Evolutionary conservation across 345 rosid species (phyloP).

Genomic region (Eucalyptus victrix): DNA sequence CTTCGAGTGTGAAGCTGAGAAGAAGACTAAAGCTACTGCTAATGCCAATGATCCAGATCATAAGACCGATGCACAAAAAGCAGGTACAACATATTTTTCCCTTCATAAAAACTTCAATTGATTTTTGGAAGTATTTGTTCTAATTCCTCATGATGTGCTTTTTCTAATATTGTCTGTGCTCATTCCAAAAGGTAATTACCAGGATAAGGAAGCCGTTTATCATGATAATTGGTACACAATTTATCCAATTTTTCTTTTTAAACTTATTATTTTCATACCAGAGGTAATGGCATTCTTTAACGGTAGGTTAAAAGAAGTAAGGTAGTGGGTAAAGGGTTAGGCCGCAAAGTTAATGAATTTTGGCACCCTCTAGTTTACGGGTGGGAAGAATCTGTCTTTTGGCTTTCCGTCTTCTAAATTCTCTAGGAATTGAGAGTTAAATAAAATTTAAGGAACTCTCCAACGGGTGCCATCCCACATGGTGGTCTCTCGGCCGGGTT

Average conservation of each 20-base stretch:
- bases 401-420: not conserved
- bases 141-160: not conserved
- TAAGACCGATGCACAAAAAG: not conserved
- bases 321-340: not conserved
- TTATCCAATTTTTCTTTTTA: not conserved
- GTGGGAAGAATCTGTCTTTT: not conserved
- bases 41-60: not conserved
- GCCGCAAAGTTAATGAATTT: not conserved
- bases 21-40: not conserved
- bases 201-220: too few relatives aligned
- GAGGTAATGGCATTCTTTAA: not conserved
- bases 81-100: not conserved
- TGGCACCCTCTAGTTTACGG: not conserved
- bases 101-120: not conserved
- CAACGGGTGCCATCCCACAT: not conserved
- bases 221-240: not conserved
- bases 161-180: not conserved
- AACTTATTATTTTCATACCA: not conserved
- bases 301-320: not conserved
- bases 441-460: not conserved
- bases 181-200: not conserved
- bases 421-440: not conserved
- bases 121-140: not conserved
- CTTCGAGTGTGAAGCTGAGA: not conserved
- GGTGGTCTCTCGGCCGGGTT: not conserved